These are phyloP conservation scores for Jaltomata sinuosa DNA, from an alignment of 257 asterid genomes.

Conservation along the genomic window DNA sequence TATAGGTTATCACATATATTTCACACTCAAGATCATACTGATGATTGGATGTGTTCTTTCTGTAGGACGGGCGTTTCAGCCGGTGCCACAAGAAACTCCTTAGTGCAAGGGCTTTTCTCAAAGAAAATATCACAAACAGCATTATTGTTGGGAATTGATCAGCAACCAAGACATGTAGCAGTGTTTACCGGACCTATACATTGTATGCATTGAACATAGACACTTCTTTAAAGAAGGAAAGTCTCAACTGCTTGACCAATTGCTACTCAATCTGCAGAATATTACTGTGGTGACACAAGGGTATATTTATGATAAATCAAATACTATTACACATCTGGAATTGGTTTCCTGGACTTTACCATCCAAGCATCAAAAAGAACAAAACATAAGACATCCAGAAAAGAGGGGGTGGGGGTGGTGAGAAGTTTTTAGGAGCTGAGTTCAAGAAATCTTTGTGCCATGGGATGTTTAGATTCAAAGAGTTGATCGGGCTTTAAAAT, in stretches of 20 bases:
- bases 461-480: slow-evolving; percentile 66
- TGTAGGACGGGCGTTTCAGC: neutral
- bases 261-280: neutral
- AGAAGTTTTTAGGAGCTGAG: slow-evolving; percentile 26
- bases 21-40: neutral
- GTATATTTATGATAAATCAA: neutral
- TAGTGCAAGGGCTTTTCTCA: neutral
- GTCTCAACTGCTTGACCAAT: neutral
- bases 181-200: neutral
- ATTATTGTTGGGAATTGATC: neutral
- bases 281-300: neutral
- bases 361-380: neutral
- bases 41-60: neutral
- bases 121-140: neutral
- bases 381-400: neutral
- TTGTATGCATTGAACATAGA: neutral
- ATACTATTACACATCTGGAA: neutral
- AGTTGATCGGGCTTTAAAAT: slow-evolving; percentile 45
- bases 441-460: slow-evolving; percentile 61
- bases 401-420: neutral
- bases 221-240: neutral
- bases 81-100: neutral
- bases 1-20: neutral
- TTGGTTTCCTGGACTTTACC: neutral
- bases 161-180: neutral